These are phyloP conservation scores for Aspergillus saccharolyticus DNA, from an alignment of 495 filamentous ascomycete species.

Conservation along the genomic window DNA sequence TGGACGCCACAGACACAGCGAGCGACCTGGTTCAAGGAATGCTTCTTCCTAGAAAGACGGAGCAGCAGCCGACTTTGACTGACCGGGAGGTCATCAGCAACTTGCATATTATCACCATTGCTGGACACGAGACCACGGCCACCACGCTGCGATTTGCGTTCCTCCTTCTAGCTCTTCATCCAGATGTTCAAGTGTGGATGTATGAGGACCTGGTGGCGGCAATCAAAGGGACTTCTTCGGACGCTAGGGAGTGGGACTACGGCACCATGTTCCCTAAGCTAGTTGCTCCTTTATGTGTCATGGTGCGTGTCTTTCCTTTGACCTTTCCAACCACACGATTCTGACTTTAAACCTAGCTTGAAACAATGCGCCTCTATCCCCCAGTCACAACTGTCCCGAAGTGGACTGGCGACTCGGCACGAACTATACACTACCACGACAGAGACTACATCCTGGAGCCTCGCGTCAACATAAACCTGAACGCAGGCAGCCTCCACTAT, in stretches of 20 bases:
- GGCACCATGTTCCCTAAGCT: constrained; percentile 30
- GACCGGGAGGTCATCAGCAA: constrained; percentile 45
- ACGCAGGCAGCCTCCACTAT: constrained; percentile 34
- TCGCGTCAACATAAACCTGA: constrained; percentile 29
- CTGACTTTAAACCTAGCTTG: constrained; percentile 19
- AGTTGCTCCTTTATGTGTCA: constrained; percentile 27
- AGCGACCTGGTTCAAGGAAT: constrained; percentile 26
- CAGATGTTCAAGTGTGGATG: constrained; percentile 39
- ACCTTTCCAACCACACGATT: too few species aligned
- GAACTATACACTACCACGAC: constrained; percentile 17
- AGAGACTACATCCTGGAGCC: constrained; percentile 28
- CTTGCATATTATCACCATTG: constrained; percentile 45
- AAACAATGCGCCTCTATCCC: constrained; percentile 40
- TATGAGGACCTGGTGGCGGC: constrained; percentile 30
- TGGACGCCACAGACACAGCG: background rate
- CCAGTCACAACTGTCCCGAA: constrained; percentile 35
- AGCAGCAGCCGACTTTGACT: constrained; percentile 18
- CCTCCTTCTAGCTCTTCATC: constrained; percentile 35
- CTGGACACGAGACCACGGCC: constrained; percentile 49
- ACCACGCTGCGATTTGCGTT: constrained; percentile 39
- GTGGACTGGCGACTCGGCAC: constrained; percentile 21
- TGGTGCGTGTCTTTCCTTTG: constrained; percentile 23
- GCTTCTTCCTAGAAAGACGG: constrained; percentile 7
- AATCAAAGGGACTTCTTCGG: constrained; percentile 20
- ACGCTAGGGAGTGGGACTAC: constrained; percentile 35